Base-by-base conservation (phyloP, 306 rosid species). In the Oxytropis ochrocephala region DNA sequence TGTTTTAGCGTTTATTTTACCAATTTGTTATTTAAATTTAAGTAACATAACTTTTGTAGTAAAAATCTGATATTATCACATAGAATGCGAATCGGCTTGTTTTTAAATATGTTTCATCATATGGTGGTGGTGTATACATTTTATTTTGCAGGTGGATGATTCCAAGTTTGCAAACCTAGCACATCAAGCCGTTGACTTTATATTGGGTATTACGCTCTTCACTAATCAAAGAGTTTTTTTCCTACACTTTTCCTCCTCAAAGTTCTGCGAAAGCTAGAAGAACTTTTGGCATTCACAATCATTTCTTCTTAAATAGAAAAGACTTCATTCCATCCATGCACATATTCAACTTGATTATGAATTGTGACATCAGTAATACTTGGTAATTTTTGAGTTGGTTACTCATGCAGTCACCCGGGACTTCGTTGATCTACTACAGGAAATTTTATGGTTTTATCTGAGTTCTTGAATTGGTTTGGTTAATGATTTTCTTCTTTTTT, bases 181-280 rank as follows among this genome's bases (percentile, higher is more conserved):
- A 13, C 97, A 88, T 77, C 96, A 88, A 85, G 96, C 98, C 5
- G 90, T 82, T 44, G 97, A 93, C n/a, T 90, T 86, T 77, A 88
- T 93, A 65, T 81, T 85, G 78, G 94, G 98, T 93, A 83, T 33
- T 44, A 12, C 39, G 55, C 39, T 38, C 17, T 50, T 64, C 33
- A 58, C 33, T 24, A 11, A 14, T 50, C 44, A 51, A 71, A 30
- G 29, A 17, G 50, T 49, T 67, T 51, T 60, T 11, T 35, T 51
- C 67, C 24, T 52, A 14, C 53, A 39, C 13, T 56, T 36, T 30
- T 35, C 49, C 48, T 46, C 36, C 30, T 33, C 17, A 24, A 58
- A 33, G 33, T n/a, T 60, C 21, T 5, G 14, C 17, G 60, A 70
- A 44, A 46, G 41, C 56, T n/a, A n/a, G n/a, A n/a, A 35, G 2